Evolutionary conservation across 2,329 filamentous ascomycete species (phyloP).

Genomic region (Arthrocladium fulminans): DNA sequence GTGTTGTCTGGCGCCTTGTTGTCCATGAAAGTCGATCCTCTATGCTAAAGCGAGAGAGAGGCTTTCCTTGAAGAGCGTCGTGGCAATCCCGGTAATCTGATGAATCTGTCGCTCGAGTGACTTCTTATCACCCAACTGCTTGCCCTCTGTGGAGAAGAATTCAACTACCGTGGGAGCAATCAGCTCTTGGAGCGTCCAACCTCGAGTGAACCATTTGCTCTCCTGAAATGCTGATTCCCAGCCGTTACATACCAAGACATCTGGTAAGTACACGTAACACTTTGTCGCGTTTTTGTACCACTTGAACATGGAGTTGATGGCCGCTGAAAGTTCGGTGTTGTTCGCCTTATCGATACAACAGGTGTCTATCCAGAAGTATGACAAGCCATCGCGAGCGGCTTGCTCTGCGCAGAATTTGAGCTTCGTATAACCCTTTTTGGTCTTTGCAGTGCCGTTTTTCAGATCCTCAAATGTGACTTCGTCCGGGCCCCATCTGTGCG

Average conservation of each 20-base stretch:
- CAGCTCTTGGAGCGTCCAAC: conserved; percentile 11
- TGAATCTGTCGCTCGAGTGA: conserved; percentile 20
- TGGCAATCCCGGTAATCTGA: conserved; percentile 21
- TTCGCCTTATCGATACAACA: conserved; percentile 23
- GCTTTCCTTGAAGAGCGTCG: conserved; percentile 14
- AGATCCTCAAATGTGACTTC: conserved; percentile 23
- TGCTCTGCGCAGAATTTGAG: conserved; percentile 10
- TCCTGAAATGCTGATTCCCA: conserved; percentile 1
- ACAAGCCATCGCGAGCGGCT: conserved; percentile 6
- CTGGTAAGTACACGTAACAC: conserved; percentile 15
- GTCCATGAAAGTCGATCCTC: conserved; percentile 22
- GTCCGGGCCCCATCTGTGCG: conserved; percentile 20
- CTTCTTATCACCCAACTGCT: conserved; percentile 21
- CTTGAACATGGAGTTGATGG: conserved; percentile 21
- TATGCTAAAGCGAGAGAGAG: conserved; percentile 18
- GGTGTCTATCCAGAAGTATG: conserved; percentile 24
- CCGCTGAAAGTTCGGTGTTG: conserved; percentile 16
- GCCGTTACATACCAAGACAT: conserved; percentile 8
- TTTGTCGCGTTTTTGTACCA: conserved; percentile 20
- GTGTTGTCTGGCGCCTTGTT: conserved; percentile 15
- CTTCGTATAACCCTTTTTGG: conserved; percentile 10
- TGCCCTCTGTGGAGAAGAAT: conserved; percentile 21
- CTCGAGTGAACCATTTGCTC: conserved; percentile 13
- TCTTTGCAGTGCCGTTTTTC: not conserved
- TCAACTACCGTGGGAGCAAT: conserved; percentile 23